These are phyloP conservation scores for Xerocomus amazonicus DNA, from an alignment of 1,284 basidiomycete species.

Conservation along the genomic window DNA sequence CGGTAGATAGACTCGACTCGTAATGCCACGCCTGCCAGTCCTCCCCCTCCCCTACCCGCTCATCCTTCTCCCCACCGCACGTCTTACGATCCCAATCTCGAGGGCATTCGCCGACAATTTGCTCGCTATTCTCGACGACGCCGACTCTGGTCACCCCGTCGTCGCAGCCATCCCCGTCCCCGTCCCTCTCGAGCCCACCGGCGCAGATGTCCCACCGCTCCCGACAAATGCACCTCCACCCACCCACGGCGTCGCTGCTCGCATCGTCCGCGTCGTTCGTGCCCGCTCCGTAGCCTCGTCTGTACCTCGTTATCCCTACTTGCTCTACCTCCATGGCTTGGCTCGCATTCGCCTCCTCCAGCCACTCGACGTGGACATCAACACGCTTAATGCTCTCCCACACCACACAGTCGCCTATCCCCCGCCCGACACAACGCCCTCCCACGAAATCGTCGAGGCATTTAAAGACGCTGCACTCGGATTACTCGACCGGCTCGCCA, in stretches of 20 bases:
- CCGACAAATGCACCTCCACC: conserved; percentile 8
- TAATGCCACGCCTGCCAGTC: conserved; percentile 47
- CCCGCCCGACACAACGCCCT: conserved; percentile 41
- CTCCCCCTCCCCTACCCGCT: conserved; percentile 61
- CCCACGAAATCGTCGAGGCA: conserved; percentile 51
- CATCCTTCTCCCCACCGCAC: conserved; percentile 63
- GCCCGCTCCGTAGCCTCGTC: conserved; percentile 35
- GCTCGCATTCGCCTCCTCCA: conserved; percentile 47
- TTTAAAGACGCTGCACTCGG: conserved; percentile 66
- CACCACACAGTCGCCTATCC: conserved; percentile 51
- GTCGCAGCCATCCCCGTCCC: conserved; percentile 61
- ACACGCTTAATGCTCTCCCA: conserved; percentile 31
- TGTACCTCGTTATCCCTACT: conserved; percentile 48
- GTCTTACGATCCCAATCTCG: conserved; percentile 59
- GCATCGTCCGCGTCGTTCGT: conserved; percentile 59
- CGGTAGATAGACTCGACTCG: background rate
- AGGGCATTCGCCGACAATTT: conserved; percentile 55
- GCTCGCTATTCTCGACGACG: conserved; percentile 56
- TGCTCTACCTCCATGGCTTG: conserved; percentile 65
- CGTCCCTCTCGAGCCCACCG: conserved; percentile 13
- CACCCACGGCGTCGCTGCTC: conserved; percentile 47
- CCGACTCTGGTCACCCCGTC: conserved; percentile 55
- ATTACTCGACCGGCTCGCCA: conserved; percentile 62
- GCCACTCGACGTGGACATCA: conserved; percentile 32
- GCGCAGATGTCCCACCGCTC: conserved; percentile 21